Conservation (phyloP, 371 early-diverging fungal genomes). For the Gilbertella persicaria region DNA sequence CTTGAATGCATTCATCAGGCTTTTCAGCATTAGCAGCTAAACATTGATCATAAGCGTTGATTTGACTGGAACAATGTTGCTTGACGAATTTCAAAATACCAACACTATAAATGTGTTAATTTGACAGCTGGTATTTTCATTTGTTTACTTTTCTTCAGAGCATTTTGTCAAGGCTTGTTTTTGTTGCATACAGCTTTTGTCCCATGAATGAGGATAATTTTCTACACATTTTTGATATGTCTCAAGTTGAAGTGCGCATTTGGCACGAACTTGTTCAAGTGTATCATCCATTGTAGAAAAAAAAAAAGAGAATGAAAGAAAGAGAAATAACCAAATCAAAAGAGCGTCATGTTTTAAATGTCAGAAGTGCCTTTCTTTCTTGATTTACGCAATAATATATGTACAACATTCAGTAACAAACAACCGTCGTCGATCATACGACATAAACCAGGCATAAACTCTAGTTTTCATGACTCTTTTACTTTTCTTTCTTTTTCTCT, state of each 20-base stretch:
- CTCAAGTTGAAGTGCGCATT: conserved; percentile 78
- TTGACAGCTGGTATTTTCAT: background rate
- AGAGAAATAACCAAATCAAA: background rate
- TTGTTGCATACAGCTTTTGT: conserved; percentile 68
- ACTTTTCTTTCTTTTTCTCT: too few species aligned
- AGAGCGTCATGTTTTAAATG: background rate
- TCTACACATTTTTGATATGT: conserved; percentile 80
- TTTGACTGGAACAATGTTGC: conserved; percentile 66
- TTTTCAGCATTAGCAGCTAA: conserved; percentile 62
- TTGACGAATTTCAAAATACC: conserved; percentile 74
- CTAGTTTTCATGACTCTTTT: too few species aligned
- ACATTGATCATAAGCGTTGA: conserved; percentile 70
- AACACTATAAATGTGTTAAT: conserved; percentile 41
- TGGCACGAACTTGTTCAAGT: conserved; percentile 71
- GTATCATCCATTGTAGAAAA: conserved; percentile 66
- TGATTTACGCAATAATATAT: too few species aligned
- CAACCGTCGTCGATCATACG: too few species aligned
- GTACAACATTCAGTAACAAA: too few species aligned
- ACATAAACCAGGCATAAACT: too few species aligned
- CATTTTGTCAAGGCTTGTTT: conserved; percentile 78
- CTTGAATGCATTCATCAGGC: conserved; percentile 65
- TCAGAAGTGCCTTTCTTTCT: too few species aligned
- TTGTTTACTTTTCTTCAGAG: conserved; percentile 74
- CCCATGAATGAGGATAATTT: conserved; percentile 73
- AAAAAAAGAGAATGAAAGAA: background rate